These are phyloP conservation scores for Fusarium dlaminii DNA, from an alignment of 2,329 filamentous ascomycete genomes.

Conservation along the genomic window DNA sequence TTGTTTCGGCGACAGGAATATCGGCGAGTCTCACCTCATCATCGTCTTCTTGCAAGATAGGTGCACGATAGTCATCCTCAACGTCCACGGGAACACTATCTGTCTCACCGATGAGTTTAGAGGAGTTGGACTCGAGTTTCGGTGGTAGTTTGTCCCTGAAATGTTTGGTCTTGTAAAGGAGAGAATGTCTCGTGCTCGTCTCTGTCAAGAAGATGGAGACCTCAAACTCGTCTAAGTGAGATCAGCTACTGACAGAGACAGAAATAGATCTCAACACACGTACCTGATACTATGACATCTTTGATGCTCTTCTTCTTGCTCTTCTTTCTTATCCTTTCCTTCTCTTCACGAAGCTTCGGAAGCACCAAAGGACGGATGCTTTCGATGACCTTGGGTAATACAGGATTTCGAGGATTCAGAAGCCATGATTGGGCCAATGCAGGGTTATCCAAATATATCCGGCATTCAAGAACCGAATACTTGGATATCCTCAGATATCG, in stretches of 20 bases:
- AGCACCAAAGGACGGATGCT: constrained; percentile 86
- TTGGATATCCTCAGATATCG: constrained; percentile 92
- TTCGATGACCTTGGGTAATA: constrained; percentile 84
- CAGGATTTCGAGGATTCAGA: constrained; percentile 76
- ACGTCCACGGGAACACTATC: constrained; percentile 64
- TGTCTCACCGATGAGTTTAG: constrained; percentile 66
- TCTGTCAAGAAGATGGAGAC: constrained; percentile 94
- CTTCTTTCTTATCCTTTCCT: constrained; percentile 67
- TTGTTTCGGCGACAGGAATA: constrained; percentile 44
- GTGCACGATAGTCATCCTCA: constrained; percentile 52
- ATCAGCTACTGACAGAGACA: constrained; percentile 23
- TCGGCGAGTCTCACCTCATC: constrained; percentile 47
- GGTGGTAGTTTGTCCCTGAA: constrained; percentile 68
- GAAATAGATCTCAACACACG: neutral
- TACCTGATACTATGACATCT: constrained; percentile 85
- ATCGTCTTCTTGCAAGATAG: constrained; percentile 56
- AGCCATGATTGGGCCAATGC: constrained; percentile 85
- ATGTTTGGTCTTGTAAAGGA: constrained; percentile 86
- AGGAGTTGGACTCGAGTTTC: constrained; percentile 69
- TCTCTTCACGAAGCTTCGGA: constrained; percentile 91
- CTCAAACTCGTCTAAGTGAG: constrained; percentile 84
- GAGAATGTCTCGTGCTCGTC: constrained; percentile 82
- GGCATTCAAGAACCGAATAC: constrained; percentile 94
- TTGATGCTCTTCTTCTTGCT: constrained; percentile 83
- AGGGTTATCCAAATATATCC: constrained; percentile 94